Base-by-base conservation (phyloP, 1,284 basidiomycete genomes). In the Rugosomyces carneus region DNA sequence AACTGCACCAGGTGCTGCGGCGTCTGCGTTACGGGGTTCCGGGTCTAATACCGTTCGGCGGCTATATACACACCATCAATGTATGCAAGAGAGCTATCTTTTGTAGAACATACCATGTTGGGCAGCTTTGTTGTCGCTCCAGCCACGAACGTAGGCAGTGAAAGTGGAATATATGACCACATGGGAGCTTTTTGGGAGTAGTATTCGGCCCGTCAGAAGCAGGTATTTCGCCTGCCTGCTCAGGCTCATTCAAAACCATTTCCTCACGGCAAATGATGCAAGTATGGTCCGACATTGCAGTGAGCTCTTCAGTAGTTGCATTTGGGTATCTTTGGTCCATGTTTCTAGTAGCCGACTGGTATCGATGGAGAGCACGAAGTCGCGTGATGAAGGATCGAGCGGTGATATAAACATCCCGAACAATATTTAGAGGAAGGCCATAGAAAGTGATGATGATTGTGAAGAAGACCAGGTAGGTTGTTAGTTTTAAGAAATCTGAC, bases 211-310 rank as follows among this genome's bases (percentile, higher is more conserved):
- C 91, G 47, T 85, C 85, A 26, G 45, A 24, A 42, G 52, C 60
- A 35, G 61, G 60, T 27, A 55, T 53, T 41, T 65, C 66, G 34
- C 54, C 57, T 38, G 56, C 54, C 35, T 54, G 60, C 21, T 65
- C 62, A 44, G 66, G 63, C 32, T 57, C 64, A 40, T 67, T 67
- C 15, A 73, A 62, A 29, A 78, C 65, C 92, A 99, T 94, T 62
- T 99, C 95, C 66, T 99, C 95, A n/a, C 96, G 79, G 61, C 96
- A 98, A 56, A 99, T 98, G 60, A 99, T 98, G 62, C 96, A 99
- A 2, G 93, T 98, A 47, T 79, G 80, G 67, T 99, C 96, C 41
- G 79, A 84, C 74, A 87, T 82, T 7, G 73, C 70, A 21, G 75
- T 67, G 64, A 99, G 71, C 63, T 99, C 95, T 47, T 83, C 87